A percentile compares a stretch with the other conserved stretches of the same genome.
Conservation (phyloP, 192 early-diverging fungal species). For the Geosiphon pyriformis region DNA sequence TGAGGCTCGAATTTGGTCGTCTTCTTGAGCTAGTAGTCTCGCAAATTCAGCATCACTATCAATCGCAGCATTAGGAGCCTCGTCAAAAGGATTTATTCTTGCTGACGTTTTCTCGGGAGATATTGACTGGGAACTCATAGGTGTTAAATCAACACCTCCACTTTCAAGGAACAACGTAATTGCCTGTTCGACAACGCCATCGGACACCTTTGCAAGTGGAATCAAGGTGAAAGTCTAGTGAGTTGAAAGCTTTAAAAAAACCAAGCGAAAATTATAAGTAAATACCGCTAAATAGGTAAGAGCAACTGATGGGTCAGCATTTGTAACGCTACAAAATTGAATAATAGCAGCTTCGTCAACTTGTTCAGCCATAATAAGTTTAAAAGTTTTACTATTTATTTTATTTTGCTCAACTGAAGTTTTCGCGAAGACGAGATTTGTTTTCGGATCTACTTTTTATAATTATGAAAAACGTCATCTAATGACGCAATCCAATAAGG, state of each 20-base stretch:
- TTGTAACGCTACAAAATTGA: conserved; percentile 64
- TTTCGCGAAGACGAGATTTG: too few species aligned
- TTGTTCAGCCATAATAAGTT: too few species aligned
- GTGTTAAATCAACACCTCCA: conserved; percentile 50
- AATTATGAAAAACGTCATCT: too few species aligned
- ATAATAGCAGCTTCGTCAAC: not conserved
- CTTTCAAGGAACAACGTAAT: conserved; percentile 81
- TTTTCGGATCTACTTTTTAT: too few species aligned
- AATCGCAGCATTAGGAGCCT: conserved; percentile 14
- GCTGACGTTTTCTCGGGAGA: too few species aligned
- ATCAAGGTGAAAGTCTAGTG: not conserved
- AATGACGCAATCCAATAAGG: too few species aligned
- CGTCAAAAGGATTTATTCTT: conserved; percentile 15
- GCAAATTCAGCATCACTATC: conserved; percentile 49
- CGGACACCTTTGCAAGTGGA: conserved; percentile 44
- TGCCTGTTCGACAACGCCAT: conserved; percentile 70
- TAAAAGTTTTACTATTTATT: too few species aligned
- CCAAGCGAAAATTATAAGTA: not conserved
- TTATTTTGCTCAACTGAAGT: too few species aligned
- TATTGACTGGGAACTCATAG: conserved; percentile 22
- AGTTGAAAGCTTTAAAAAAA: not conserved
- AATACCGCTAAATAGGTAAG: conserved; percentile 61
- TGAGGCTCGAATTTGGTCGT: too few species aligned
- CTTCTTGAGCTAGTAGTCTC: conserved; percentile 42
- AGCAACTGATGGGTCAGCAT: conserved; percentile 66